Conservation (phyloP, 2,329 filamentous ascomycete species). For the Xylogone sp. region DNA sequence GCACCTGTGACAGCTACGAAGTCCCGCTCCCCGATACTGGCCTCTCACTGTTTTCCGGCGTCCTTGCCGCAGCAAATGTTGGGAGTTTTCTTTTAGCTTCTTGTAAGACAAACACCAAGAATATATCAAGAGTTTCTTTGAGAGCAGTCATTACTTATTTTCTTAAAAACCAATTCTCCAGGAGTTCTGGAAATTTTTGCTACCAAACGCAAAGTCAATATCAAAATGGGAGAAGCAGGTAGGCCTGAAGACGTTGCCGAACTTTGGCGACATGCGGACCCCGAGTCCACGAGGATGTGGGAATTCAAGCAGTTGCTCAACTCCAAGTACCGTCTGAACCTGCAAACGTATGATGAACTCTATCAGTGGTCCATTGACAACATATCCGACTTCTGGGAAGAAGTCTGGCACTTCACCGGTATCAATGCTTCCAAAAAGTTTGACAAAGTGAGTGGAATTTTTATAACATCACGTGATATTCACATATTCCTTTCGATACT, state of each 20-base stretch:
- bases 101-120: too few species aligned
- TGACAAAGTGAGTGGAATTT: conserved; percentile 44
- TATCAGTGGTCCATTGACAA: conserved; percentile 82
- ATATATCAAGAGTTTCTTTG: too few species aligned
- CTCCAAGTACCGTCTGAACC: conserved; percentile 57
- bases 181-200: too few species aligned
- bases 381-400: conserved; percentile 75
- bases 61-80: too few species aligned
- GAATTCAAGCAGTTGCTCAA: conserved; percentile 68
- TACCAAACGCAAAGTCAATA: too few species aligned
- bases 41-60: too few species aligned
- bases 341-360: conserved; percentile 69
- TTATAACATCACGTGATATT: conserved; percentile 4
- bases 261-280: conserved; percentile 70
- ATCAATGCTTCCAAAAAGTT: conserved; percentile 65
- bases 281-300: conserved; percentile 66
- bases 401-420: conserved; percentile 79
- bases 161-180: too few species aligned
- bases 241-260: conserved; percentile 30
- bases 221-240: neutral
- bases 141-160: too few species aligned
- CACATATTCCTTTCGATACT: neutral
- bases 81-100: too few species aligned
- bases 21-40: too few species aligned
- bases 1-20: too few species aligned